These are phyloP conservation scores for Panicum miliaceum DNA, from an alignment of 176 grass and related monocot species.

Conservation along the genomic window DNA sequence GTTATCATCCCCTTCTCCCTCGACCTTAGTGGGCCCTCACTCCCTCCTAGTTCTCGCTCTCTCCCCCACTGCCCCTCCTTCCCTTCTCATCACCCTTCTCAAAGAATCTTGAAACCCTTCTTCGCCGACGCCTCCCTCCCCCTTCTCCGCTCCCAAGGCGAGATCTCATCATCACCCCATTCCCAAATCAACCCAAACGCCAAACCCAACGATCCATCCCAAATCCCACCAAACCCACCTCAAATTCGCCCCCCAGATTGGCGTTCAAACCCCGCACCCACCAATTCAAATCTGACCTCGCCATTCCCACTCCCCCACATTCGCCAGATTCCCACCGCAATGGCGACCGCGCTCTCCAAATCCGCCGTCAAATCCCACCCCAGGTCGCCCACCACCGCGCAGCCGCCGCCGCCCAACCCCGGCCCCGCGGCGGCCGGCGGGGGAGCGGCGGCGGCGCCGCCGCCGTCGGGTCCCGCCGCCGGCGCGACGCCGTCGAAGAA, in stretches of 20 bases:
- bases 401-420: constrained; percentile 33
- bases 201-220: constrained; percentile 26
- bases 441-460: background rate
- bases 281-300: constrained; percentile 56
- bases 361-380: constrained; percentile 51
- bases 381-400: constrained; percentile 46
- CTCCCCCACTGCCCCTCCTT: background rate
- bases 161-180: constrained; percentile 52
- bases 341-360: constrained; percentile 63
- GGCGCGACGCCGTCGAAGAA: constrained; percentile 52
- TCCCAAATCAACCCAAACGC: constrained; percentile 37
- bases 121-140: constrained; percentile 18
- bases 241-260: constrained; percentile 20
- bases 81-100: constrained; percentile 12
- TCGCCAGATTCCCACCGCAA: constrained; percentile 37
- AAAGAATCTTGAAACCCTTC: constrained; percentile 46
- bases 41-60: background rate
- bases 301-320: constrained; percentile 15
- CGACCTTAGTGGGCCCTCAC: constrained; percentile 33
- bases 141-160: constrained; percentile 36
- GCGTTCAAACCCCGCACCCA: constrained; percentile 20
- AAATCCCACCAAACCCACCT: constrained; percentile 44
- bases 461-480: background rate
- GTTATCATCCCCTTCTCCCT: background rate
- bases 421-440: background rate